These are phyloP conservation scores for Naganishia vishniacii DNA, from an alignment of 768 basidiomycete genomes.

Conservation along the genomic window DNA sequence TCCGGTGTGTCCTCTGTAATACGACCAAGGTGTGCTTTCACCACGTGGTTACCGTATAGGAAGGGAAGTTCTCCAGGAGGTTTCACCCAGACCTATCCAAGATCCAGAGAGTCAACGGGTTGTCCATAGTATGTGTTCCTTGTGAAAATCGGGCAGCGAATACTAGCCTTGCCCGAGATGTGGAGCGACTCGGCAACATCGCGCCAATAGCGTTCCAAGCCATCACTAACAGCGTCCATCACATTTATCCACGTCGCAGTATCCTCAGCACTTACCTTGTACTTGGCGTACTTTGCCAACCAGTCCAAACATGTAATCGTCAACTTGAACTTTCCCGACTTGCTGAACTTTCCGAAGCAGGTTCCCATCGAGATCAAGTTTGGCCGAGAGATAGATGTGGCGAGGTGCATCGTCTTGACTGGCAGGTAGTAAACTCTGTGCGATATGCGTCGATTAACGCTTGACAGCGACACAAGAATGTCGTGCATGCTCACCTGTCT, in stretches of 20 bases:
- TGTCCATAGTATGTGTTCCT: not conserved
- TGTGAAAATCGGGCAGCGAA: too few species aligned
- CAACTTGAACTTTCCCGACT: slow-evolving; percentile 94
- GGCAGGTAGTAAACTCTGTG: slow-evolving; percentile 84
- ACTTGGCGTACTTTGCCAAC: slow-evolving; percentile 91
- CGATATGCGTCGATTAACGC: not conserved
- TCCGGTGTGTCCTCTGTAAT: slow-evolving; percentile 99
- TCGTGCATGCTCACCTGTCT: slow-evolving; percentile 56
- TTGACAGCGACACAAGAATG: not conserved
- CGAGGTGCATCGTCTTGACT: slow-evolving; percentile 84
- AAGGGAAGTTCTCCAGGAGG: slow-evolving; percentile 99
- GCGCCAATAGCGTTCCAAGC: not conserved
- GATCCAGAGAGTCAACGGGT: not conserved
- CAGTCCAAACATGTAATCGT: slow-evolving; percentile 91
- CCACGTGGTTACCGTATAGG: slow-evolving; percentile 95
- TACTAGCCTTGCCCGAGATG: too few species aligned
- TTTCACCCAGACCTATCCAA: slow-evolving; percentile 93
- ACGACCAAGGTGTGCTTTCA: slow-evolving; percentile 96
- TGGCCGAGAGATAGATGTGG: slow-evolving; percentile 83
- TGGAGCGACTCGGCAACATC: too few species aligned
- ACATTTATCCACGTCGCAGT: too few species aligned
- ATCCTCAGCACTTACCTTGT: slow-evolving; percentile 74
- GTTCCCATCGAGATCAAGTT: slow-evolving; percentile 90
- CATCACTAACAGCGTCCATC: too few species aligned
- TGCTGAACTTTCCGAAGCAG: slow-evolving; percentile 96